A percentile compares a stretch with the other conserved stretches of the same genome.
These are phyloP conservation scores for Candida smagusa DNA, from an alignment of 1,139 yeast genomes.

Conservation along the genomic window DNA sequence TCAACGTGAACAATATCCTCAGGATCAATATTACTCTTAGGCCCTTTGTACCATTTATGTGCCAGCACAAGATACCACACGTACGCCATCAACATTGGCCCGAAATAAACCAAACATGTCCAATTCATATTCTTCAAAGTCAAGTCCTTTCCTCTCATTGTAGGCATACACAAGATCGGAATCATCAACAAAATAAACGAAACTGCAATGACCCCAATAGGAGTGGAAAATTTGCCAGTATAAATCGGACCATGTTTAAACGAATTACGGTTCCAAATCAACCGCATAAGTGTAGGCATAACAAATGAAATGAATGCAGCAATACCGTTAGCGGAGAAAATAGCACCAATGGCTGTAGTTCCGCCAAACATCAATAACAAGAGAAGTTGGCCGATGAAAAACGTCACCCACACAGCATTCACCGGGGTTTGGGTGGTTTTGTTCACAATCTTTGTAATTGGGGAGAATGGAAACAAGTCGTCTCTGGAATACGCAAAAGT, in stretches of 20 bases:
- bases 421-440: constrained; percentile 61
- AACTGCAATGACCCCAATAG: constrained; percentile 40
- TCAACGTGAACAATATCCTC: constrained; percentile 18
- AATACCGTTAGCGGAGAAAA: constrained; percentile 75
- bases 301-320: constrained; percentile 69
- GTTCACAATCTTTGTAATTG: constrained; percentile 53
- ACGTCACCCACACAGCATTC: constrained; percentile 66
- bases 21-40: constrained; percentile 54
- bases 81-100: constrained; percentile 53
- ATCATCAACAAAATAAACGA: constrained; percentile 58
- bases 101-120: constrained; percentile 68
- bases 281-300: constrained; percentile 60
- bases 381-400: constrained; percentile 53
- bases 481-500: constrained; percentile 70
- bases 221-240: constrained; percentile 53
- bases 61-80: constrained; percentile 58
- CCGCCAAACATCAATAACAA: constrained; percentile 65
- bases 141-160: constrained; percentile 44
- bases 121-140: constrained; percentile 59
- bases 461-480: constrained; percentile 62
- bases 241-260: constrained; percentile 72
- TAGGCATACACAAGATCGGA: constrained; percentile 68
- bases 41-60: constrained; percentile 63
- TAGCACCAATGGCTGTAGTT: constrained; percentile 66
- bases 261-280: constrained; percentile 50